Base-by-base conservation (phyloP, 257 asterid species). In the Leptodermis oblonga region DNA sequence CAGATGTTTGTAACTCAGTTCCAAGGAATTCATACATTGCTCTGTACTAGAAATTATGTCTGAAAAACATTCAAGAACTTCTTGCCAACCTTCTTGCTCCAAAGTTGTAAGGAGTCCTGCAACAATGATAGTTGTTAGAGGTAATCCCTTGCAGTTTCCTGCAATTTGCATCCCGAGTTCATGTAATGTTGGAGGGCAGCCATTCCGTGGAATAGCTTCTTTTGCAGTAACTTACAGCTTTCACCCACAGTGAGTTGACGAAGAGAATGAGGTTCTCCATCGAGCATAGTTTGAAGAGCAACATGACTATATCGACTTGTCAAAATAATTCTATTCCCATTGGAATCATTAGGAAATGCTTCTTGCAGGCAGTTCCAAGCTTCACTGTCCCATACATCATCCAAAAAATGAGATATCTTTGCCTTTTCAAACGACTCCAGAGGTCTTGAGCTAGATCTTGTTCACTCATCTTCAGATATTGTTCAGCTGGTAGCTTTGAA, bases 1-100 rank as follows among this genome's bases (percentile, higher is more conserved):
- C 13, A 70, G 28, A 56, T 70, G 67, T 7, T 45, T 28, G n/a
- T 41, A 70, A 70, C 73, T 68, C 3, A n/a, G 22, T 30, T 70
- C 68, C 2, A 70, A 3, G 3, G 36, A 4, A 15, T 13, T 12
- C 68, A 20, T 59, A 9, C 33, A 43, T 4, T n/a, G 49, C 11
- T 51, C 60, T 30, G 15, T 49, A 2, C 7, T 4, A 55, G 22
- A 45, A 23, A 42, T 4, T 0, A 4, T 22, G 20, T 5, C 31
- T 55, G 43, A 28, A 43, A 31, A 15, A 4, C 49, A 43, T 59
- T 31, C 37, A 0, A 66, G 54, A 26, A 69, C 20, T 8, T 56
- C 45, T 17, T 7, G 2, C 65, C 65, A 61, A 28, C 8, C 48
- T 4, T 20, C 66, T 36, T 7, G 30, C 17, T 34, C 18, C 17